phyloP scores from a whole-genome alignment of 1,284 basidiomycete genomes.

The Malassezia sp. region DNA sequence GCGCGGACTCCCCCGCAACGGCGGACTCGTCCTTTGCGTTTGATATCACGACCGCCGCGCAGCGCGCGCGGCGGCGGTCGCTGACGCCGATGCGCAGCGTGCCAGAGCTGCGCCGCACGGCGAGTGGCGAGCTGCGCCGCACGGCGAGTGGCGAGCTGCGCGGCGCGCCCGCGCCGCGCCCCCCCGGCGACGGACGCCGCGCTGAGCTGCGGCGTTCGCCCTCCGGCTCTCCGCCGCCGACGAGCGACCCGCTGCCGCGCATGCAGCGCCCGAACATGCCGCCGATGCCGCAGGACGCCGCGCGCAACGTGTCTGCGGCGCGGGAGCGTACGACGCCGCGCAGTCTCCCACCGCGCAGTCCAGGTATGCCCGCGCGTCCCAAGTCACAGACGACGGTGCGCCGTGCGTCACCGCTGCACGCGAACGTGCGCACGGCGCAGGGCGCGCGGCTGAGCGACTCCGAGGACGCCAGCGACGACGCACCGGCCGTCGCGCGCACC shows the following conservation, averaged over 20 bases:
- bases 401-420: neutral
- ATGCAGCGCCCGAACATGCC: neutral
- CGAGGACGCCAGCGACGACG: neutral
- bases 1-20: too few species aligned
- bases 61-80: neutral
- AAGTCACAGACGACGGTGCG: constrained; percentile 1
- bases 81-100: neutral
- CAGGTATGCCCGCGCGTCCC: neutral
- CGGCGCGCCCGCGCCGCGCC: too few species aligned
- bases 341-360: neutral
- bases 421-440: neutral
- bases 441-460: neutral
- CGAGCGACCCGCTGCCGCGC: neutral
- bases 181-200: neutral
- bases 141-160: too few species aligned
- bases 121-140: too few species aligned
- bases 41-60: too few species aligned
- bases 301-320: neutral
- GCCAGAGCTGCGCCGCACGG: neutral
- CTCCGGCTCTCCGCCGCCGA: neutral
- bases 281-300: constrained; percentile 6
- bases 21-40: too few species aligned
- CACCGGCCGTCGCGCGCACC: neutral
- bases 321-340: neutral
- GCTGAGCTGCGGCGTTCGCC: neutral